These are phyloP conservation scores for Talaromyces wortmannii DNA, from an alignment of 495 filamentous ascomycete species.

Conservation along the genomic window DNA sequence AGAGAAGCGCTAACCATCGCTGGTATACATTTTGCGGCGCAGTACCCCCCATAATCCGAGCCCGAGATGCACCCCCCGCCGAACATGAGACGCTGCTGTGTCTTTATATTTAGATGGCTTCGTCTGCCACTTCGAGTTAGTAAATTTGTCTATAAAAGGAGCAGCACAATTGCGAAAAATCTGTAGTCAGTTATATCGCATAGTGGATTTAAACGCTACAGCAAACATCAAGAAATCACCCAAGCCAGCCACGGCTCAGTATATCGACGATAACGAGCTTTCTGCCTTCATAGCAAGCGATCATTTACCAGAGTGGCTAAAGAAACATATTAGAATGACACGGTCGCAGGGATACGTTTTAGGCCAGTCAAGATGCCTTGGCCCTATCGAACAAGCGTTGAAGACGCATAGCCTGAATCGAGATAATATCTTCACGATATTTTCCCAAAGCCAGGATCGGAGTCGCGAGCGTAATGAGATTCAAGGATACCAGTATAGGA, in stretches of 20 bases:
- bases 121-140: background rate
- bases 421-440: slow-evolving; percentile 4
- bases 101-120: background rate
- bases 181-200: background rate
- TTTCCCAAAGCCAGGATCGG: slow-evolving; percentile 4
- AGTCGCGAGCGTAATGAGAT: slow-evolving; percentile 5
- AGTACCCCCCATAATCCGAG: background rate
- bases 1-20: background rate
- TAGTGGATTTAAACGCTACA: background rate
- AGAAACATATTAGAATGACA: slow-evolving; percentile 4
- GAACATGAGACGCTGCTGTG: background rate
- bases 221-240: slow-evolving; percentile 6
- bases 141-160: background rate
- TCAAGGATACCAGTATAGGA: slow-evolving; percentile 6
- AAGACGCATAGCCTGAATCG: background rate
- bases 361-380: slow-evolving; percentile 4
- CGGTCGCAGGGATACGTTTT: background rate
- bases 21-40: background rate
- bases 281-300: slow-evolving; percentile 11
- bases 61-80: background rate
- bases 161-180: background rate
- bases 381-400: slow-evolving; percentile 3
- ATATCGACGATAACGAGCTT: slow-evolving; percentile 5
- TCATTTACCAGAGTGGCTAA: slow-evolving; percentile 10
- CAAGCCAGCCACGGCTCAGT: slow-evolving; percentile 6